Conservation (phyloP, 2,329 filamentous ascomycete genomes). For the Capronia coronata region DNA sequence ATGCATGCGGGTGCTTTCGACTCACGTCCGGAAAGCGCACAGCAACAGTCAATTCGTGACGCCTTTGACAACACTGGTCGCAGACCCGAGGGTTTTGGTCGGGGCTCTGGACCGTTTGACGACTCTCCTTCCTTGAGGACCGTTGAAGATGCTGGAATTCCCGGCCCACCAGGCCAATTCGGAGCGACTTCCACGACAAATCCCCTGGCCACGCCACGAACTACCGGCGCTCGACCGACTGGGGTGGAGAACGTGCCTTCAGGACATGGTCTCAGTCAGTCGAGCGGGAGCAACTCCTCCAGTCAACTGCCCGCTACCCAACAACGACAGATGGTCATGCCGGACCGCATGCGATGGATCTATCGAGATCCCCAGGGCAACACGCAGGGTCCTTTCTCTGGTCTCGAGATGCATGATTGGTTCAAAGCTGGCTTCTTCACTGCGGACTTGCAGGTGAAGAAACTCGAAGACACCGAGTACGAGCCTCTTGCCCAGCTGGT, state of each 20-base stretch:
- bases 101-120: conserved; percentile 15
- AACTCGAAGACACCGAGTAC: conserved; percentile 86
- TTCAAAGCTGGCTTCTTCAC: conserved; percentile 99
- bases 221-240: conserved; percentile 9
- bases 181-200: conserved; percentile 9
- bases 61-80: conserved; percentile 21
- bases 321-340: conserved; percentile 94
- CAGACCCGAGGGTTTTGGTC: conserved; percentile 20
- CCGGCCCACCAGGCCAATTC: conserved; percentile 6
- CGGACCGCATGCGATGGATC: conserved; percentile 96
- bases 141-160: conserved; percentile 15
- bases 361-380: conserved; percentile 92
- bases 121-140: conserved; percentile 21
- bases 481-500: conserved; percentile 94
- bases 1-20: conserved; percentile 38
- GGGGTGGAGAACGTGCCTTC: conserved; percentile 24
- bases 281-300: conserved; percentile 26
- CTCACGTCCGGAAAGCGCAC: conserved; percentile 23
- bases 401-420: conserved; percentile 99
- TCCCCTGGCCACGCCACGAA: conserved; percentile 17
- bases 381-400: conserved; percentile 89
- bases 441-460: conserved; percentile 87
- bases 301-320: conserved; percentile 60
- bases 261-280: conserved; percentile 34
- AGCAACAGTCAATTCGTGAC: conserved; percentile 23